These are phyloP conservation scores for Lodderomyces pseudojiufengensis DNA, from an alignment of 1,139 yeast genomes.

Conservation along the genomic window DNA sequence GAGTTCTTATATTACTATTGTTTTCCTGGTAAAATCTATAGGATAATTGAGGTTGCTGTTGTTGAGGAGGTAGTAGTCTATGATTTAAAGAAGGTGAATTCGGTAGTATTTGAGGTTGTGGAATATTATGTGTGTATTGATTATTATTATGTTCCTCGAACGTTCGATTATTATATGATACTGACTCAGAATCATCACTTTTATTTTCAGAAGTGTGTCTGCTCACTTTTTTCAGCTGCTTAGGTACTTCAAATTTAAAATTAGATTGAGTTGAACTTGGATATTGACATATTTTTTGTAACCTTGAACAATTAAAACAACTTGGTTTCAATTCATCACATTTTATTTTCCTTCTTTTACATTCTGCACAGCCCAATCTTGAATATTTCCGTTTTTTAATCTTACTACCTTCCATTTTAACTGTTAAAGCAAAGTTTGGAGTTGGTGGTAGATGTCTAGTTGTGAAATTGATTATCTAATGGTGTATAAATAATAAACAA, in stretches of 20 bases:
- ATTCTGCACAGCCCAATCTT: constrained; percentile 60
- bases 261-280: constrained; percentile 23
- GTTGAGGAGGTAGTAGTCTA: neutral
- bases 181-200: neutral
- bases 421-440: no score
- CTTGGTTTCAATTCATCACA: constrained; percentile 34
- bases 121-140: no score
- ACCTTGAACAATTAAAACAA: constrained; percentile 43
- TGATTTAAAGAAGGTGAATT: neutral
- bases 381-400: constrained; percentile 49
- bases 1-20: constrained; percentile 2
- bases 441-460: neutral
- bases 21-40: constrained; percentile 4
- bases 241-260: constrained; percentile 21
- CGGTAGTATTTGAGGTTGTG: no score
- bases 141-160: neutral
- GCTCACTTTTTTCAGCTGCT: neutral
- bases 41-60: neutral
- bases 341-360: constrained; percentile 60
- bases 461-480: neutral
- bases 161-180: no score
- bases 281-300: constrained; percentile 48
- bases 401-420: constrained; percentile 3
- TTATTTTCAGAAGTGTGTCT: neutral
- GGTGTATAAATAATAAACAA: no score